Percentiles rank a stretch among this genome's conserved stretches.
Conservation (phyloP, 495 filamentous ascomycete genomes). For the Beverwykella pulmonaria region DNA sequence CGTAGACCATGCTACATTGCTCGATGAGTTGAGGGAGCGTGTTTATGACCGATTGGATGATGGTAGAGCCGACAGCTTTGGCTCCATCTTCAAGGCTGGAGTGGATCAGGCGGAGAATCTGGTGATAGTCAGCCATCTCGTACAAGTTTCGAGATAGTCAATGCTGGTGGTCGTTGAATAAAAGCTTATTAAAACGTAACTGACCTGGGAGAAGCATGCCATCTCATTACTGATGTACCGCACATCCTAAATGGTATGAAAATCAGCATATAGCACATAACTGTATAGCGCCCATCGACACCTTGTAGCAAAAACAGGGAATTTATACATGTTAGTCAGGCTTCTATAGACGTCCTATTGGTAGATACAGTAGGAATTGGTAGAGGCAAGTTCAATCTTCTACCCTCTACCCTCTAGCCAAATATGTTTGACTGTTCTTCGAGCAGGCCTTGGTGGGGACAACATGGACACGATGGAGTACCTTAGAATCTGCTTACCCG, state of each 20-base stretch:
- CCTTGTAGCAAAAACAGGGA: too few relatives aligned
- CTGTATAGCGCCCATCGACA: too few relatives aligned
- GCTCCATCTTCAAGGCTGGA: slow-evolving; percentile 4
- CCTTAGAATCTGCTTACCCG: neutral
- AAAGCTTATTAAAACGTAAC: neutral
- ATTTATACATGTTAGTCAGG: too few relatives aligned
- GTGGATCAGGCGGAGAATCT: slow-evolving; percentile 7
- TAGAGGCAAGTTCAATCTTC: too few relatives aligned
- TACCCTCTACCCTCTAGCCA: too few relatives aligned
- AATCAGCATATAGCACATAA: too few relatives aligned
- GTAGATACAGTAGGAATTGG: too few relatives aligned
- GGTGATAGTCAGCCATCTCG: neutral
- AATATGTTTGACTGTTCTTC: too few relatives aligned
- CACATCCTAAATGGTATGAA: neutral
- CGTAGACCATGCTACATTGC: slow-evolving; percentile 11
- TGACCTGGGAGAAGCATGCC: slow-evolving; percentile 16
- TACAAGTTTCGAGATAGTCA: neutral
- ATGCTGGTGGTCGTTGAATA: too few relatives aligned
- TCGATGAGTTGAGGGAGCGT: slow-evolving; percentile 16
- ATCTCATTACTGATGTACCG: slow-evolving; percentile 21
- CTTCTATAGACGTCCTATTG: too few relatives aligned
- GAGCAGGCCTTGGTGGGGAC: too few relatives aligned
- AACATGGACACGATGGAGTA: too few relatives aligned
- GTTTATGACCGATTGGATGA: neutral
- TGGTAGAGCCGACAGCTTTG: neutral